Evolutionary conservation across 1,284 basidiomycete species (phyloP), one percentile per base, ranked within the genome.

Genomic region (Tilletia setariae): DNA sequence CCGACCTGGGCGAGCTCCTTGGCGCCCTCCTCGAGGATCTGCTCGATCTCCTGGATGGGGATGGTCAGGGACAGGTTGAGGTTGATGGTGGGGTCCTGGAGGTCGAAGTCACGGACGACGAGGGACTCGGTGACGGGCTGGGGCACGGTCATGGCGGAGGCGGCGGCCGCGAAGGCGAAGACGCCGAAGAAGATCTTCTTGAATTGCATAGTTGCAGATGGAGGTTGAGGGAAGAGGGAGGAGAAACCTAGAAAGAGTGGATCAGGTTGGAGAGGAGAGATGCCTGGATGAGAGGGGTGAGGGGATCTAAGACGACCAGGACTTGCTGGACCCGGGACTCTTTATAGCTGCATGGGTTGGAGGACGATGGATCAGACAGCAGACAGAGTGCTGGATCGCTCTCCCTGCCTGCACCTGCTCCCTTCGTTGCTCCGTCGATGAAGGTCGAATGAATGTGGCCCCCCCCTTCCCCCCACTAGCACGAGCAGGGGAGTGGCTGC

Each of bases 1-100:
- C 56, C 56, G 30, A 61, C 56, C 56, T 61, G 56, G 56, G 56
- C 56, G 56, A 61, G 28, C 56, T 61, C 56, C 56, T 61, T 11
- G 28, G 56, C 56, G 35, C 30, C 56, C 56, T 61, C 56, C 25
- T 30, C 32, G 56, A 61, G 56, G 56, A 61, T 61, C 13, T 11
- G 13, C 56, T 61, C 56, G 28, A 61, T 40, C 56, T 61, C 56
- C 56, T 61, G 28, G 56, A 61, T 61, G 28, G 56, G 56, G 56
- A 61, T 16, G 56, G 56, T 61, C 30, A 61, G 32, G 15, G 28
- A 40, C 2, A 30, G 25, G 56, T 30, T 32, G 28, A 61, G 56
- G 56, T 1, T 61, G 30, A 61, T 32, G 56, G n/a, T 21, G 56
- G 56, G 56, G 56, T 61, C 56, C 30, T 35, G 25, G 9, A 61